Conservation (phyloP, 2,329 filamentous ascomycete genomes). For the Clathrospora elynae region DNA sequence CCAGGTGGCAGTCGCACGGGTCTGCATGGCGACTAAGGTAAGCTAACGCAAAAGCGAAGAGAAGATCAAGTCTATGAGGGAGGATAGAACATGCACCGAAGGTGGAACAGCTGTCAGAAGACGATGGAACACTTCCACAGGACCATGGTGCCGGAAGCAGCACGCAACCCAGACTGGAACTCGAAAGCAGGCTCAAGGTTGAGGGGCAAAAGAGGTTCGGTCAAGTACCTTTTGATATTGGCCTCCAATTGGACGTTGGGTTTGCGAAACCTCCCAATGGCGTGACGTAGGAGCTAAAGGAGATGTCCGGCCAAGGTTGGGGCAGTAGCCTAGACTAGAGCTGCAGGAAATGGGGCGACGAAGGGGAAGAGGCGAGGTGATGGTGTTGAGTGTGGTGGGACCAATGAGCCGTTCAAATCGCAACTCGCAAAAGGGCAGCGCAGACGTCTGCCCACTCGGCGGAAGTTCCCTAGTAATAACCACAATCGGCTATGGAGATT, state of each 20-base stretch:
- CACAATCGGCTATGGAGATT: conserved; percentile 43
- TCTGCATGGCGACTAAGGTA: conserved; percentile 43
- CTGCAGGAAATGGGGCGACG: conserved; percentile 24
- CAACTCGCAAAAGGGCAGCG: conserved; percentile 39
- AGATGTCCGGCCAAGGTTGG: conserved; percentile 14
- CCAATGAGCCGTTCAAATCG: conserved; percentile 39
- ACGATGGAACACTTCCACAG: conserved; percentile 22
- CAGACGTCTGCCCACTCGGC: conserved; percentile 38
- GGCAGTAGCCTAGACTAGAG: conserved; percentile 10
- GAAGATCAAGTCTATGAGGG: conserved; percentile 23
- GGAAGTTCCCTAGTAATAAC: conserved; percentile 49
- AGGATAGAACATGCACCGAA: conserved; percentile 8
- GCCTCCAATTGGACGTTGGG: conserved; percentile 3
- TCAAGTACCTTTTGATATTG: conserved; percentile 36
- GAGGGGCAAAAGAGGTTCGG: conserved; percentile 20
- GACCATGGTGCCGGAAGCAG: conserved; percentile 2
- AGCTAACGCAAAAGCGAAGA: conserved; percentile 36
- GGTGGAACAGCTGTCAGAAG: conserved; percentile 15
- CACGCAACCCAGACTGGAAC: conserved; percentile 1
- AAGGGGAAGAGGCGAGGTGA: conserved; percentile 23
- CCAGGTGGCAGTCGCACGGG: conserved; percentile 29
- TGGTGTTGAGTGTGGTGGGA: conserved; percentile 30
- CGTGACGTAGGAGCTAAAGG: conserved; percentile 5
- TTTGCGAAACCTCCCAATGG: not conserved
- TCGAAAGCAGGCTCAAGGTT: conserved; percentile 5